phyloP scores from a whole-genome alignment of 495 filamentous ascomycete genomes.

The Hypoxylon subgilvum region DNA sequence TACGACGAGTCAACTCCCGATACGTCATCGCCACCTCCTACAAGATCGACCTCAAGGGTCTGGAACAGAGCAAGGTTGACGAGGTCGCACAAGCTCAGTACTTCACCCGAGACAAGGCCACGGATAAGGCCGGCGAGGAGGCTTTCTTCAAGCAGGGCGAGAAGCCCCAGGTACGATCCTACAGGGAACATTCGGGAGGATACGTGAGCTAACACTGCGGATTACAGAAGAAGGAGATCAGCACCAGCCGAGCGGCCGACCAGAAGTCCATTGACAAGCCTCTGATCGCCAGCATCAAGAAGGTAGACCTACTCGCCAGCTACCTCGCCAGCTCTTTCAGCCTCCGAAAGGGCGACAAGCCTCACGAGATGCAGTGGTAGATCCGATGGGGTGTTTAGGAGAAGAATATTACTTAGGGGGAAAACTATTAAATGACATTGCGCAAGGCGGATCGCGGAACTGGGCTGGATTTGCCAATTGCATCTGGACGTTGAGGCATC shows the following conservation, averaged over 20 bases:
- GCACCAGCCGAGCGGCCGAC: conserved; percentile 87
- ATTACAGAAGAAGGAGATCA: conserved; percentile 90
- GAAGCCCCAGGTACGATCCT: conserved; percentile 83
- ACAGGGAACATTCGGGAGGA: not conserved
- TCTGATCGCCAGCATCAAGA: conserved; percentile 90
- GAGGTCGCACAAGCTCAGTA: conserved; percentile 84
- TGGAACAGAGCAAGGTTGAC: conserved; percentile 82
- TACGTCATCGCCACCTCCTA: conserved; percentile 98
- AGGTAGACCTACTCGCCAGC: conserved; percentile 83
- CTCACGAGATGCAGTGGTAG: conserved; percentile 96
- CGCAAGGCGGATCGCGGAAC: conserved; percentile 50
- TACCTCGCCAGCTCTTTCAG: conserved; percentile 94
- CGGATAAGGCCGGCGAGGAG: conserved; percentile 89
- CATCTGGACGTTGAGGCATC: conserved; percentile 64
- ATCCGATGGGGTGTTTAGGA: conserved; percentile 27
- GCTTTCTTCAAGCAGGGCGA: conserved; percentile 99
- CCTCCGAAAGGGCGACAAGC: conserved; percentile 96
- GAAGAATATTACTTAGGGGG: conserved; percentile 44
- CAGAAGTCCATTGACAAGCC: conserved; percentile 98
- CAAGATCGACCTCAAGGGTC: conserved; percentile 81
- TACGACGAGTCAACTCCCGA: conserved; percentile 95
- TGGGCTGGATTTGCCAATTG: conserved; percentile 61
- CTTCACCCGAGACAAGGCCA: conserved; percentile 92
- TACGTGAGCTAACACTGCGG: conserved; percentile 37
- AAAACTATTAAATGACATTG: conserved; percentile 45